Percentiles rank a stretch among this genome's conserved stretches.
Conservation (phyloP, 305 asterid genomes). For the Rubia occidens region DNA sequence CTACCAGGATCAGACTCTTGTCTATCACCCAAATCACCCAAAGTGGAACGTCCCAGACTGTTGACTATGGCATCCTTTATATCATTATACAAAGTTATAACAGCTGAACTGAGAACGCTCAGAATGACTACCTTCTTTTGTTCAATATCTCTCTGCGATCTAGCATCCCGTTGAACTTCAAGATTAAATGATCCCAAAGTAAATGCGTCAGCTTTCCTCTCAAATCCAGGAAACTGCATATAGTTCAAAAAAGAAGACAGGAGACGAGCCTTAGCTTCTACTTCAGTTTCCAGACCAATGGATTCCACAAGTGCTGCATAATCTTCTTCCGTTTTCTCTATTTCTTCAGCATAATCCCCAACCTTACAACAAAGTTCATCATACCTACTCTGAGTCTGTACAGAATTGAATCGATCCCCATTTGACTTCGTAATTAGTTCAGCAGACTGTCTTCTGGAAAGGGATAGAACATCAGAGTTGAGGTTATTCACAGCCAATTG, state of each 20-base stretch:
- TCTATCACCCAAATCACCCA: constrained; percentile 34
- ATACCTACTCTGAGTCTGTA: constrained; percentile 40
- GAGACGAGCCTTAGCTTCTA: constrained; percentile 64
- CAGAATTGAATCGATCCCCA: constrained; percentile 39
- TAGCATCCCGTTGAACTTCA: constrained; percentile 33
- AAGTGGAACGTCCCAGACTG: constrained; percentile 41
- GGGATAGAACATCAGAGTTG: constrained; percentile 60
- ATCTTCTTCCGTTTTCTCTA: constrained; percentile 79
- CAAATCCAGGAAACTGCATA: constrained; percentile 47
- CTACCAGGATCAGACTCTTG: constrained; percentile 46
- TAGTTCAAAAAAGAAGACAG: constrained; percentile 57
- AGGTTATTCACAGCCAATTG: constrained; percentile 57
- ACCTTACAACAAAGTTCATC: constrained; percentile 74
- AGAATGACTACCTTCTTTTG: constrained; percentile 46
- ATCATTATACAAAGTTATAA: constrained; percentile 52
- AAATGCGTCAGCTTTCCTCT: constrained; percentile 33
- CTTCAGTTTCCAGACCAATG: constrained; percentile 67
- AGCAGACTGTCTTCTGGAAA: constrained; percentile 70
- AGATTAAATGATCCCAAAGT: constrained; percentile 33
- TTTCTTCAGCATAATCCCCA: constrained; percentile 61
- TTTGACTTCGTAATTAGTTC: constrained; percentile 53
- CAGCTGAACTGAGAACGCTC: constrained; percentile 46
- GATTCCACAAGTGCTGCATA: constrained; percentile 53
- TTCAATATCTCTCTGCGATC: constrained; percentile 33
- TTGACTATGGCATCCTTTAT: constrained; percentile 42